A percentile compares a stretch with the other conserved stretches of the same genome.
These are phyloP conservation scores for Parsonsia alboflavescens DNA, from an alignment of 257 asterid species.

Conservation along the genomic window DNA sequence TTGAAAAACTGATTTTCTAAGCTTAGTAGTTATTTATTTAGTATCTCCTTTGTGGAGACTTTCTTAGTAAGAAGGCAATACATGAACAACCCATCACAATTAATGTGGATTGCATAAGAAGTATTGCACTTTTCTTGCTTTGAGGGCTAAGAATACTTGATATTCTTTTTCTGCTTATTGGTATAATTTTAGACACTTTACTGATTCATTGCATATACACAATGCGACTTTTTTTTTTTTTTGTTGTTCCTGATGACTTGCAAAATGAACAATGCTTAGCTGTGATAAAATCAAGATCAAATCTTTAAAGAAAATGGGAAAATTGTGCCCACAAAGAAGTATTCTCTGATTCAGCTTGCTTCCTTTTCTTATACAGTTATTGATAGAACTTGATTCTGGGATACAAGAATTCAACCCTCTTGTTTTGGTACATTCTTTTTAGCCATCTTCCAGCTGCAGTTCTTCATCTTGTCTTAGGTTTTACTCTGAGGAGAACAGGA, in stretches of 20 bases:
- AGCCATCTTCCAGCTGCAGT: not conserved
- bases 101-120: not conserved
- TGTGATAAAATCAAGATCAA: not conserved
- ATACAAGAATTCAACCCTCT: too few species aligned
- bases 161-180: slow-evolving; percentile 5
- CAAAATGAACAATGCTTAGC: slow-evolving; percentile 3
- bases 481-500: slow-evolving; percentile 40
- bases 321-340: too few species aligned
- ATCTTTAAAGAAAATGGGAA: too few species aligned
- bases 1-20: not conserved
- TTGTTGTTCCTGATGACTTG: not conserved
- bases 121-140: slow-evolving; percentile 28
- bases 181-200: not conserved
- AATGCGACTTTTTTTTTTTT: not conserved
- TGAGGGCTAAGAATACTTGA: slow-evolving; percentile 40
- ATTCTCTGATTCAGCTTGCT: too few species aligned
- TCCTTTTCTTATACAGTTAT: too few species aligned
- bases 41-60: not conserved
- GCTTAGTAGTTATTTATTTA: not conserved
- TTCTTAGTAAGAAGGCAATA: slow-evolving; percentile 4
- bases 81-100: not conserved
- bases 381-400: too few species aligned
- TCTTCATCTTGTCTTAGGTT: slow-evolving; percentile 14
- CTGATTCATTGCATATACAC: not conserved
- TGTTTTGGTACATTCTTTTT: not conserved